phyloP scores from a whole-genome alignment of 2,329 filamentous ascomycete species.

The Berkeleyomyces rouxiae region DNA sequence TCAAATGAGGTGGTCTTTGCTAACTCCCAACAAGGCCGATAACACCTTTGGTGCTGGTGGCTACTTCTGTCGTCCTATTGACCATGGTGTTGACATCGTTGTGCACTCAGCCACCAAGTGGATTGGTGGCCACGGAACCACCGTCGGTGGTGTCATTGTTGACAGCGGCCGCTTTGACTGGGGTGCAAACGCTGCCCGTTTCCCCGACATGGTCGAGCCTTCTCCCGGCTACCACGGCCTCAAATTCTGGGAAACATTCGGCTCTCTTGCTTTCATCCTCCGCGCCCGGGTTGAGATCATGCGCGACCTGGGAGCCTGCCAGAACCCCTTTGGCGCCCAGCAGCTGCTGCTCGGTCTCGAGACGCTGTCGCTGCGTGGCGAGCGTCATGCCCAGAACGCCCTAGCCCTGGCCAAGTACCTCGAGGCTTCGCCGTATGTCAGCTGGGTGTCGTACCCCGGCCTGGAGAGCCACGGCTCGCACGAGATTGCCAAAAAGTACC shows the following conservation, averaged over 20 bases:
- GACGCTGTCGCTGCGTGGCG: slow-evolving; percentile 71
- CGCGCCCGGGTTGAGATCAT: slow-evolving; percentile 78
- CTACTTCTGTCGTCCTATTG: slow-evolving; percentile 72
- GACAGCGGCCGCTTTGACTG: slow-evolving; percentile 90
- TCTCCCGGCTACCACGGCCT: slow-evolving; percentile 81
- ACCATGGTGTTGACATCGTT: slow-evolving; percentile 83
- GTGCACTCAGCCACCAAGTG: slow-evolving; percentile 93
- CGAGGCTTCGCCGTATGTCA: slow-evolving; percentile 65
- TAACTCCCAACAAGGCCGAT: slow-evolving; percentile 42
- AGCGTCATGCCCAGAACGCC: slow-evolving; percentile 76
- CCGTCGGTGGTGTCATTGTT: slow-evolving; percentile 70
- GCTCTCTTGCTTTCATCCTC: slow-evolving; percentile 64
- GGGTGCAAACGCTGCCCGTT: slow-evolving; percentile 66
- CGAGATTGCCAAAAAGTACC: slow-evolving; percentile 68
- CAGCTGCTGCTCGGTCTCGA: slow-evolving; percentile 79
- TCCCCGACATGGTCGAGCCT: slow-evolving; percentile 85
- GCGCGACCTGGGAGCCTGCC: slow-evolving; percentile 63
- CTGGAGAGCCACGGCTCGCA: slow-evolving; percentile 69
- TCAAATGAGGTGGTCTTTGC: background rate
- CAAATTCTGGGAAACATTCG: slow-evolving; percentile 90
- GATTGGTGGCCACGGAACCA: slow-evolving; percentile 92
- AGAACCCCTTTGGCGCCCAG: slow-evolving; percentile 87
- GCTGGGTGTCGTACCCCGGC: slow-evolving; percentile 89
- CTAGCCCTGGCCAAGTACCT: slow-evolving; percentile 67
- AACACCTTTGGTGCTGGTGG: slow-evolving; percentile 93